phyloP scores from a whole-genome alignment of 768 basidiomycete genomes.

The Tulasnella sp. region DNA sequence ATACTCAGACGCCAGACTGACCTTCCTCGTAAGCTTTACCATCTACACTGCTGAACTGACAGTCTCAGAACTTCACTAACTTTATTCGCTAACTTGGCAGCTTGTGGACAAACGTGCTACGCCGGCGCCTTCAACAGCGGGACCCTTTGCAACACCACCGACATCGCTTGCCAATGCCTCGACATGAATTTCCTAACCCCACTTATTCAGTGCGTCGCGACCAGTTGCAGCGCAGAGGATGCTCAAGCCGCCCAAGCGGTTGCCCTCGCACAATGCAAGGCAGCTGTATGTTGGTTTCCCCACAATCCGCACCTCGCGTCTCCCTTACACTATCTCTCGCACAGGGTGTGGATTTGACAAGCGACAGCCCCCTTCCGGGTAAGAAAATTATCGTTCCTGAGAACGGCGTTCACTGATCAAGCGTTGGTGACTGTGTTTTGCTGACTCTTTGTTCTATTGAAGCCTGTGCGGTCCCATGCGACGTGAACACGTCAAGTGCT shows the following conservation, averaged over 20 bases:
- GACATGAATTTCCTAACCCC: background rate
- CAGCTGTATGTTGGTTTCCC: too few species aligned
- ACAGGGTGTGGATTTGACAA: background rate
- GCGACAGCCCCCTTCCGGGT: background rate
- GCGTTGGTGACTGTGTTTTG: background rate
- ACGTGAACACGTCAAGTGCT: constrained; percentile 40
- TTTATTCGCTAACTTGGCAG: background rate
- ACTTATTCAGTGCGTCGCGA: background rate
- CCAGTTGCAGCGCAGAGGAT: background rate
- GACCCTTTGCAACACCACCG: background rate
- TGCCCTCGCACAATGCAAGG: background rate
- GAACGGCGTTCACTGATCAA: background rate
- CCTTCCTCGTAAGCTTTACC: background rate
- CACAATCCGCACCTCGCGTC: too few species aligned
- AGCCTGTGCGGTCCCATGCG: constrained; percentile 22
- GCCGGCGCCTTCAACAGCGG: background rate
- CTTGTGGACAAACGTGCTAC: background rate
- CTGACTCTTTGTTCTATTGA: background rate
- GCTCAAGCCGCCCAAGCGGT: background rate
- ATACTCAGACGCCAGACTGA: background rate
- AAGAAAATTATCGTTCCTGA: background rate
- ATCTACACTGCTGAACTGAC: background rate
- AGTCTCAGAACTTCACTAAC: background rate
- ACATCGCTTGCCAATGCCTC: background rate
- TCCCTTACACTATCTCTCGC: background rate